These are phyloP conservation scores for Alternaria arborescens DNA, from an alignment of 2,329 filamentous ascomycete species.

Conservation along the genomic window DNA sequence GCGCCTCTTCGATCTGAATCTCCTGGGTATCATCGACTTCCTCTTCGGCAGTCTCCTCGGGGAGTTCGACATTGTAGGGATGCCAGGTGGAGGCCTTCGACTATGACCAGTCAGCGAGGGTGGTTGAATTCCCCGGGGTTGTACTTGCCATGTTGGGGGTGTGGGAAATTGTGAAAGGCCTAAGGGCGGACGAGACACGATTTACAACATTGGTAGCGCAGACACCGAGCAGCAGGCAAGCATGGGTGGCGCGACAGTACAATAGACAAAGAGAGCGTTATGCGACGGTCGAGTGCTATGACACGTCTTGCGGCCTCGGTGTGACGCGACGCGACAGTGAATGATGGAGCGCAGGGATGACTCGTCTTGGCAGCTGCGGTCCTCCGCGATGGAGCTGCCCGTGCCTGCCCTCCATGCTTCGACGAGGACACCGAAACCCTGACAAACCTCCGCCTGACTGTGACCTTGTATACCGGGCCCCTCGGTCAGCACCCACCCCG, in stretches of 20 bases:
- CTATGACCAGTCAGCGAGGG: slow-evolving; percentile 30
- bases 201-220: slow-evolving; percentile 21
- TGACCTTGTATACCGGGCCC: slow-evolving; percentile 19
- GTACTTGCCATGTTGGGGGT: slow-evolving; percentile 34
- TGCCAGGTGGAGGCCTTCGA: slow-evolving; percentile 66
- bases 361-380: slow-evolving; percentile 24
- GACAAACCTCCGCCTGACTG: slow-evolving; percentile 22
- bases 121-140: neutral
- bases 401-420: slow-evolving; percentile 27
- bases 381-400: slow-evolving; percentile 27
- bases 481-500: slow-evolving; percentile 21
- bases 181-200: slow-evolving; percentile 7
- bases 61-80: slow-evolving; percentile 92
- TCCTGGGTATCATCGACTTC: slow-evolving; percentile 96
- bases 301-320: neutral
- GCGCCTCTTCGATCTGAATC: slow-evolving; percentile 94
- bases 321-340: slow-evolving; percentile 28
- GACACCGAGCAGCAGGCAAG: slow-evolving; percentile 10
- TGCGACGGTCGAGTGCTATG: neutral
- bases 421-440: slow-evolving; percentile 23
- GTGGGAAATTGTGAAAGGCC: slow-evolving; percentile 10
- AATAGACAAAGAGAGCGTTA: neutral
- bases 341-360: slow-evolving; percentile 15
- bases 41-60: slow-evolving; percentile 86
- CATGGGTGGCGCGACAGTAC: slow-evolving; percentile 6